These are phyloP conservation scores for Cylindricascospora bacillispora DNA, from an alignment of 1,139 yeast genomes.

Conservation along the genomic window DNA sequence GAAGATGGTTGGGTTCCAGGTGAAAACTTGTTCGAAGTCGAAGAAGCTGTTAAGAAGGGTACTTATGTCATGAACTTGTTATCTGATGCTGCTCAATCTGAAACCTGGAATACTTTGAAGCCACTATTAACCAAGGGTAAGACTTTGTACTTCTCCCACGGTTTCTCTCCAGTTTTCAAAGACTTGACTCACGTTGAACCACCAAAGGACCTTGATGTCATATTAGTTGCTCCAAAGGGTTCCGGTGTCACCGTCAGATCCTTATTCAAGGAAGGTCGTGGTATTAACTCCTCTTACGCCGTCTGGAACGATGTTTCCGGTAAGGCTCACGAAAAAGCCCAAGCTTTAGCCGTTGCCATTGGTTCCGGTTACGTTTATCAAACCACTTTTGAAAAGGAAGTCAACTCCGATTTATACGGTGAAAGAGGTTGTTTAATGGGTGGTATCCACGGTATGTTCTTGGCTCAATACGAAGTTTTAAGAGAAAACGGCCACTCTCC, in stretches of 20 bases:
- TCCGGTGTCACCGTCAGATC: constrained; percentile 99
- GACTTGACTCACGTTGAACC: constrained; percentile 93
- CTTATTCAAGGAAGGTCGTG: constrained; percentile 99
- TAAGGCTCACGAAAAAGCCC: constrained; percentile 98
- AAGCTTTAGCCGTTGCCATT: constrained; percentile 97
- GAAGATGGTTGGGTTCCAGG: constrained; percentile 99
- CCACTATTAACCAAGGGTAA: constrained; percentile 93
- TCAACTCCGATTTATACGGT: constrained; percentile 97
- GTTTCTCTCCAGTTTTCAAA: constrained; percentile 98
- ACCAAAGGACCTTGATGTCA: constrained; percentile 90
- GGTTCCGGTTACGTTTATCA: constrained; percentile 99
- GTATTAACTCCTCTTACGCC: constrained; percentile 98
- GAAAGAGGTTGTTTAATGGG: constrained; percentile 99
- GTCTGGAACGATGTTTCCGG: constrained; percentile 99
- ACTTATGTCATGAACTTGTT: constrained; percentile 93
- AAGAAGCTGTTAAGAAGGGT: constrained; percentile 86
- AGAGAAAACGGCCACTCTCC: constrained; percentile 99
- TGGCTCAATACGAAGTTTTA: constrained; percentile 98
- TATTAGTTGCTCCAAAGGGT: constrained; percentile 99
- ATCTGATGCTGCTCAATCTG: constrained; percentile 99
- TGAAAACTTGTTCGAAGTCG: constrained; percentile 89
- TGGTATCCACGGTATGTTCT: constrained; percentile 99
- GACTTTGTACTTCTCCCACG: constrained; percentile 98
- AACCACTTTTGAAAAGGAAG: constrained; percentile 98
- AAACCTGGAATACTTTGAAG: constrained; percentile 81